Evolutionary conservation across 2,329 filamentous ascomycete genomes (phyloP).

Genomic region (Paradendryphiella salina): DNA sequence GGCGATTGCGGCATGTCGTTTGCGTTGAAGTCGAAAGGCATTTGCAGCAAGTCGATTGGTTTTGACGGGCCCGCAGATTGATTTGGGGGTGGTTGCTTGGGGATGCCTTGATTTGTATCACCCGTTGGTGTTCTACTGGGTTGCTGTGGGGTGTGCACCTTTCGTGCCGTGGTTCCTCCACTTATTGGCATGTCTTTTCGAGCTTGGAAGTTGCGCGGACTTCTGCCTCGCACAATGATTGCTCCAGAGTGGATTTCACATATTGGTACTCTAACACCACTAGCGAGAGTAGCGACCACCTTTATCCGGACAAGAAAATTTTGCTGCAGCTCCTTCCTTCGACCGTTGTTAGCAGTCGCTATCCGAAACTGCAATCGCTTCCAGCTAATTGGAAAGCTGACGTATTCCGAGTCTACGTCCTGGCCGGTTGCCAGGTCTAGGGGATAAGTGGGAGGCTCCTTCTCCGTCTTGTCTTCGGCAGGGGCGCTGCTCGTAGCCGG

Average conservation of each 20-base stretch:
- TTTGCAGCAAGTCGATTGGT: slow-evolving; percentile 44
- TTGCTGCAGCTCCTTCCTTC: slow-evolving; percentile 91
- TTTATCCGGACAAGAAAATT: slow-evolving; percentile 91
- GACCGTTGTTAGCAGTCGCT: slow-evolving; percentile 93
- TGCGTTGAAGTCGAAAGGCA: slow-evolving; percentile 49
- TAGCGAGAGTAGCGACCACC: slow-evolving; percentile 79
- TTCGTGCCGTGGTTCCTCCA: slow-evolving; percentile 76
- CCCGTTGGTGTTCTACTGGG: slow-evolving; percentile 45
- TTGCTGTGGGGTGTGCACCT: slow-evolving; percentile 50
- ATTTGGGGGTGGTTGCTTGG: slow-evolving; percentile 30
- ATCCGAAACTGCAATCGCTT: slow-evolving; percentile 91
- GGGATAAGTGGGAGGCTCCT: slow-evolving; percentile 82
- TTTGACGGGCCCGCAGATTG: slow-evolving; percentile 32
- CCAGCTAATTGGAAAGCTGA: slow-evolving; percentile 92
- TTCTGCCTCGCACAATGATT: slow-evolving; percentile 90
- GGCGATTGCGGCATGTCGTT: slow-evolving; percentile 48
- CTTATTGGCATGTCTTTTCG: slow-evolving; percentile 89
- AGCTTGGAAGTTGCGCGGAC: slow-evolving; percentile 91
- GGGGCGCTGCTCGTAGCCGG: slow-evolving; percentile 78
- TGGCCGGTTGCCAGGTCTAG: slow-evolving; percentile 68
- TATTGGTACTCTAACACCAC: slow-evolving; percentile 78
- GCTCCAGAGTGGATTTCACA: slow-evolving; percentile 85
- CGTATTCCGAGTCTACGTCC: slow-evolving; percentile 78
- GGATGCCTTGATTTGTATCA: slow-evolving; percentile 38
- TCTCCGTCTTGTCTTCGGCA: slow-evolving; percentile 69